Evolutionary conservation across 371 early-diverging fungal species (phyloP), one percentile per base, ranked within the genome.

Genomic region (Actinomortierella ambigua): DNA sequence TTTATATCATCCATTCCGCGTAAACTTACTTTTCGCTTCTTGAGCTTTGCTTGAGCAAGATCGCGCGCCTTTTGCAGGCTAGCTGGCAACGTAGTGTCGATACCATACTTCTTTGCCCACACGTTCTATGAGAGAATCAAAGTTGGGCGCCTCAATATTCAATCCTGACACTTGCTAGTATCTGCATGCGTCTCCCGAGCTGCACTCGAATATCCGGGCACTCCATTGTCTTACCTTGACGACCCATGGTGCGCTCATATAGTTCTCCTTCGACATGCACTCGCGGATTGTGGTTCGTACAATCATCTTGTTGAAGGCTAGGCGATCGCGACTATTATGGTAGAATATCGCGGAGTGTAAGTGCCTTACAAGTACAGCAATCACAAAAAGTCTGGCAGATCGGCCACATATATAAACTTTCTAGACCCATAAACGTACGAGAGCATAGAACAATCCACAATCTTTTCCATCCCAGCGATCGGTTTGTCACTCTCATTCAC

Each of bases 161-260:
- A 3, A 17, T n/a, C 23, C 17, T 40, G n/a, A 22, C 17, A n/a
- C 55, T 26, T 34, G 34, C 34, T n/a, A n/a, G n/a, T n/a, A n/a
- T n/a, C n/a, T n/a, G n/a, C n/a, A n/a, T n/a, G n/a, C n/a, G n/a
- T n/a, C n/a, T n/a, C n/a, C n/a, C n/a, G n/a, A n/a, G n/a, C n/a
- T n/a, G n/a, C n/a, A n/a, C n/a, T n/a, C n/a, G n/a, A n/a, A n/a
- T n/a, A n/a, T n/a, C 11, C 11, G 34, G 11, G 11, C 7, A 34
- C 34, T 34, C 39, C 18, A n/a, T n/a, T 17, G 2, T 57, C 57
- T 49, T 75, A 89, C 89, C 79, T 83, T 79, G 55, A 91, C 81
- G 22, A 86, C 55, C 88, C 90, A 90, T n/a, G 91, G 91, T 20
- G 90, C 87, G 11, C 90, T 89, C 26, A 85, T 71, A 75, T 90